Conservation (phyloP, 257 asterid species). For the Forsythia suspensa region DNA sequence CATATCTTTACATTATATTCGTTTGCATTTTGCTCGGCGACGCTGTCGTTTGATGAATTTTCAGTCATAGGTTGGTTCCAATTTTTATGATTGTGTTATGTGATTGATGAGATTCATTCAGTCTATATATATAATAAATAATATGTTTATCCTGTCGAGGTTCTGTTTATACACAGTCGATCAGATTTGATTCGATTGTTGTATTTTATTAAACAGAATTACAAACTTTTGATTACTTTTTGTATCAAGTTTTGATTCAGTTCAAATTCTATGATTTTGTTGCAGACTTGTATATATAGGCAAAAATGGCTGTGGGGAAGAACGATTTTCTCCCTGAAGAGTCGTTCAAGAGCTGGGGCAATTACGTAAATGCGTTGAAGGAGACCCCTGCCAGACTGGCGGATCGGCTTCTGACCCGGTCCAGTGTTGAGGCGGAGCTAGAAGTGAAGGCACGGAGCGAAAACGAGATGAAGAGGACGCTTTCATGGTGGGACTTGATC, state of each 20-base stretch:
- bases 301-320: constrained; percentile 24
- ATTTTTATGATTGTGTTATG: background rate
- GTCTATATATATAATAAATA: background rate
- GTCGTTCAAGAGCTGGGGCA: constrained; percentile 62
- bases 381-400: constrained; percentile 56
- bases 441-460: constrained; percentile 55
- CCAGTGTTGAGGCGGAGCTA: constrained; percentile 53
- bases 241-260: background rate
- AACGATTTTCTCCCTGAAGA: constrained; percentile 88
- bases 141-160: too few species aligned
- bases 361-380: constrained; percentile 52
- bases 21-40: too few species aligned
- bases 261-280: background rate
- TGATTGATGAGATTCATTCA: background rate
- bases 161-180: too few species aligned
- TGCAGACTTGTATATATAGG: background rate
- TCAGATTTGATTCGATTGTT: background rate
- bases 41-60: background rate
- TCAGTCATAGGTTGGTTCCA: background rate
- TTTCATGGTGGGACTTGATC: constrained; percentile 83
- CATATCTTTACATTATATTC: too few species aligned
- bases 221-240: too few species aligned
- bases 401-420: constrained; percentile 61
- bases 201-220: too few species aligned
- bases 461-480: constrained; percentile 67